Evolutionary conservation across 108 stramenopile species (phyloP).

Genomic region (Asterionellopsis glacialis): DNA sequence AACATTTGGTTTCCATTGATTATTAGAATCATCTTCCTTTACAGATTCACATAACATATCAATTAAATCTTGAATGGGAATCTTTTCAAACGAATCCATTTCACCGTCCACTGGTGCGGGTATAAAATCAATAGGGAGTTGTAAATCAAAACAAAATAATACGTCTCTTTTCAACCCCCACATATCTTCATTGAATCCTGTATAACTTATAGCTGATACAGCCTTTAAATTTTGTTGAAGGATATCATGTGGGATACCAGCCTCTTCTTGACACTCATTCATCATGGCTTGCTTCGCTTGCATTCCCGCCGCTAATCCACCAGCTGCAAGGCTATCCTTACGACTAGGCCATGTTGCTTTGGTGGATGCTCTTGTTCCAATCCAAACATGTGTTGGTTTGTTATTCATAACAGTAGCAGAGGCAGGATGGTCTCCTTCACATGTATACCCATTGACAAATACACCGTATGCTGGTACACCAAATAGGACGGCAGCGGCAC

Average conservation of each 20-base stretch:
- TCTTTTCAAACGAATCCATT: conserved; percentile 21
- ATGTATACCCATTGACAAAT: conserved; percentile 17
- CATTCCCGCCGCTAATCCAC: conserved; percentile 9
- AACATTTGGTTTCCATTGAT: conserved; percentile 23
- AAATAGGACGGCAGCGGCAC: conserved; percentile 13
- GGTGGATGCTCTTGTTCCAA: conserved; percentile 12
- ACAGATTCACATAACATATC: background rate
- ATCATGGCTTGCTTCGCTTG: conserved; percentile 7
- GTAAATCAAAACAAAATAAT: conserved; percentile 24
- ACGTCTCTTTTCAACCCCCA: conserved; percentile 18
- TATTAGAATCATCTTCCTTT: background rate
- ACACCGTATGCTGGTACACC: conserved; percentile 29
- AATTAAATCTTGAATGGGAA: conserved; percentile 4
- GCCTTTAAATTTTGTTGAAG: too few species aligned
- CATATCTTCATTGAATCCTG: conserved; percentile 6
- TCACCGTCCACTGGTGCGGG: conserved; percentile 20
- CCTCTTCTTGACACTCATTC: conserved; percentile 26
- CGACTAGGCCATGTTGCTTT: conserved; percentile 28
- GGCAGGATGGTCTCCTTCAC: background rate
- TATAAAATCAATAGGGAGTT: conserved; percentile 8
- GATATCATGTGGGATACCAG: conserved; percentile 7
- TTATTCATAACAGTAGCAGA: background rate
- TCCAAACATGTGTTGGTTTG: conserved; percentile 11
- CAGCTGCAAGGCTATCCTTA: conserved; percentile 23
- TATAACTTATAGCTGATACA: conserved; percentile 18